phyloP scores from a whole-genome alignment of 2,329 filamentous ascomycete genomes.

The Fusarium bactridioides region DNA sequence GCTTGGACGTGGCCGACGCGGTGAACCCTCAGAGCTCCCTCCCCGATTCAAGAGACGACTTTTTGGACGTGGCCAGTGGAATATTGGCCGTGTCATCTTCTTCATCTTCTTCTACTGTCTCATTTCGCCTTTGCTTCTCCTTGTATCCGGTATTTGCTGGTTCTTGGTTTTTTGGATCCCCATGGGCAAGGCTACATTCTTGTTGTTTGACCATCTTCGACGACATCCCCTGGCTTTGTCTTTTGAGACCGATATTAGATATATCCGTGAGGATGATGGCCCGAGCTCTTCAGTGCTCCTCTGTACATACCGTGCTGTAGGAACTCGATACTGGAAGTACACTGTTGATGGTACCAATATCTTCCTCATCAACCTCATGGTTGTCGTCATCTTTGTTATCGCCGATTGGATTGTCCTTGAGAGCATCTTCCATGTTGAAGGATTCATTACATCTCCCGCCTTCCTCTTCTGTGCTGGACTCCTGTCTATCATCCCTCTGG shows the following conservation, averaged over 20 bases:
- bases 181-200: constrained; percentile 93
- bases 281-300: constrained; percentile 87
- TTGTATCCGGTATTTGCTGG: constrained; percentile 92
- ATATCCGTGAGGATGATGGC: constrained; percentile 73
- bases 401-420: constrained; percentile 88
- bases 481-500: constrained; percentile 92
- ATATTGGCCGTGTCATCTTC: constrained; percentile 91
- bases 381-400: constrained; percentile 91
- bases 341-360: constrained; percentile 98
- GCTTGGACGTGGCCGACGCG: constrained; percentile 68
- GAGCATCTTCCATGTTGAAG: constrained; percentile 72
- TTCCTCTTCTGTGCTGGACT: constrained; percentile 86
- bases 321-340: constrained; percentile 98
- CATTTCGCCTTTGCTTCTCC: constrained; percentile 83
- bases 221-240: constrained; percentile 91
- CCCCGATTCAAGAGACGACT: constrained; percentile 76
- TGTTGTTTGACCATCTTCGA: constrained; percentile 89
- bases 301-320: constrained; percentile 96
- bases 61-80: constrained; percentile 97
- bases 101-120: constrained; percentile 96
- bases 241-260: constrained; percentile 86
- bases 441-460: constrained; percentile 79
- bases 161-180: constrained; percentile 97
- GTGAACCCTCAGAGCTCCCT: constrained; percentile 54
- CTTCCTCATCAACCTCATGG: constrained; percentile 96